A percentile compares a stretch with the other conserved stretches of the same genome.
Conservation (phyloP, 176 grass and related monocot genomes). For the Oryza meyeriana region DNA sequence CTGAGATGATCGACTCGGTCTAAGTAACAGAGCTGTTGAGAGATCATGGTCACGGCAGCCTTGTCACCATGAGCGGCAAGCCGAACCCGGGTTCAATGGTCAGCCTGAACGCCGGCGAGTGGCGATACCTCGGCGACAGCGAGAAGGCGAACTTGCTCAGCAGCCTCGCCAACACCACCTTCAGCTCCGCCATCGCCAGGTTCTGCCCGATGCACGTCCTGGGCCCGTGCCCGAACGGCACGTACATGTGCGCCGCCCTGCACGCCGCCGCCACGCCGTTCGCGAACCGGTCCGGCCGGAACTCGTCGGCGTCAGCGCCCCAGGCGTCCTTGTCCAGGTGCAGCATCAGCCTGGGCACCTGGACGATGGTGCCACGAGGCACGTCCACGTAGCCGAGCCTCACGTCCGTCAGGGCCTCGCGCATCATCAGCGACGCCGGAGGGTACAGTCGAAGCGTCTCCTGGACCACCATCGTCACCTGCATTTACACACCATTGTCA, state of each 20-base stretch:
- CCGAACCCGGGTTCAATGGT: constrained; percentile 52
- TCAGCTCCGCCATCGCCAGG: constrained; percentile 62
- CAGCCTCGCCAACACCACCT: constrained; percentile 58
- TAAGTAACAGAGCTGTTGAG: too few relatives aligned
- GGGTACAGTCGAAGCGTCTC: constrained; percentile 59
- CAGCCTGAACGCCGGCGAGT: constrained; percentile 43
- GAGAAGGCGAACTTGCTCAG: constrained; percentile 53
- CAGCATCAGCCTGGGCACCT: constrained; percentile 38
- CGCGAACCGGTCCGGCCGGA: constrained; percentile 49
- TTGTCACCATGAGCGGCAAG: constrained; percentile 45
- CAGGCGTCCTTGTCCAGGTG: constrained; percentile 55
- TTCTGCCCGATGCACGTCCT: constrained; percentile 59
- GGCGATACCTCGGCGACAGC: constrained; percentile 43
- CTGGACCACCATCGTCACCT: constrained; percentile 73
- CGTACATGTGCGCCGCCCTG: constrained; percentile 50
- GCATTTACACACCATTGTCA: not conserved
- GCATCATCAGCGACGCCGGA: constrained; percentile 48
- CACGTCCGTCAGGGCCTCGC: constrained; percentile 40
- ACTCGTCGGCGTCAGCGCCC: constrained; percentile 52
- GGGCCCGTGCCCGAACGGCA: constrained; percentile 58
- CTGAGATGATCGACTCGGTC: too few relatives aligned
- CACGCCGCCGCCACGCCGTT: constrained; percentile 47
- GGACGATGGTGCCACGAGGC: constrained; percentile 39
- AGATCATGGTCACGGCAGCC: constrained; percentile 9
- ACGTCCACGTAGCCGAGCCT: constrained; percentile 40